Evolutionary conservation across 768 basidiomycete species (phyloP).

Genomic region (Lanmaoa rubissima): DNA sequence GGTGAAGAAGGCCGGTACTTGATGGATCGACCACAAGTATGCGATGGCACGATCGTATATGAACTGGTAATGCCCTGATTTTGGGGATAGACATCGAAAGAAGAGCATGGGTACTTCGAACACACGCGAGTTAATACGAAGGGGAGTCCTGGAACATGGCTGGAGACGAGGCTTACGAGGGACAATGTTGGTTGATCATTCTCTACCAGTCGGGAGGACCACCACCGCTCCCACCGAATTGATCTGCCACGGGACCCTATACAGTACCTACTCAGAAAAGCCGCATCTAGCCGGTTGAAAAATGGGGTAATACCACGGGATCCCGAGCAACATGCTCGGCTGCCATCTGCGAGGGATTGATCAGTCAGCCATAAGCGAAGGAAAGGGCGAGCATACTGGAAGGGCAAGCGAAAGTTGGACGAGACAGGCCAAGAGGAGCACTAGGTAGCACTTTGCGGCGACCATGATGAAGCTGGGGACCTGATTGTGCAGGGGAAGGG

Average conservation of each 20-base stretch:
- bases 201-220: slow-evolving; percentile 30
- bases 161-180: slow-evolving; percentile 12
- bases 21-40: slow-evolving; percentile 2
- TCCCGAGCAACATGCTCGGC: slow-evolving; percentile 5
- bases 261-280: slow-evolving; percentile 2
- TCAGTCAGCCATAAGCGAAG: slow-evolving; percentile 1
- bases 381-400: slow-evolving; percentile 16
- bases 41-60: slow-evolving; percentile 8
- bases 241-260: slow-evolving; percentile 20
- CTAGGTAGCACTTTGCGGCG: slow-evolving; percentile 18
- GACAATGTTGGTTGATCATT: not conserved
- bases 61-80: slow-evolving; percentile 9
- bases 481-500: not conserved
- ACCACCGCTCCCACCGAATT: slow-evolving; percentile 18
- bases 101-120: slow-evolving; percentile 1
- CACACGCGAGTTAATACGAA: slow-evolving; percentile 5
- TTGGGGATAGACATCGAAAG: slow-evolving; percentile 5
- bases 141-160: not conserved
- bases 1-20: not conserved
- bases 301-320: slow-evolving; percentile 10
- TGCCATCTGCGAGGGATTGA: slow-evolving; percentile 6
- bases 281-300: not conserved
- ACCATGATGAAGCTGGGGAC: slow-evolving; percentile 17
- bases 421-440: slow-evolving; percentile 21
- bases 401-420: slow-evolving; percentile 22